phyloP scores from a whole-genome alignment of 257 asterid genomes.

The Prunella vulgaris region DNA sequence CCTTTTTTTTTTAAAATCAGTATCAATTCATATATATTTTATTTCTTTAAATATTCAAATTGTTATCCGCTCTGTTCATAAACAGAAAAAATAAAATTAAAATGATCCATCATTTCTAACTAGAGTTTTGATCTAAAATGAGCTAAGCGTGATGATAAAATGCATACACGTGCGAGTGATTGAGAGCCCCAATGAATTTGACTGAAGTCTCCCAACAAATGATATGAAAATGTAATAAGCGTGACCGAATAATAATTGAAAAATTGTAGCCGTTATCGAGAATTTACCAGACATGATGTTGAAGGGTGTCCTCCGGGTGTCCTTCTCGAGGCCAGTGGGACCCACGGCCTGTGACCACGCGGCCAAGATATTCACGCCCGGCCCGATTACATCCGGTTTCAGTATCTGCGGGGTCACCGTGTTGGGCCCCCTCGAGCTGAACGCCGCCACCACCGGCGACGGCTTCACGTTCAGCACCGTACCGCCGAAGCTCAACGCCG shows the following conservation, averaged over 20 bases:
- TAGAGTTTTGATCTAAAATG: too few species aligned
- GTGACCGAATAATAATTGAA: neutral
- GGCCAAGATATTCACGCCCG: slow-evolving; percentile 53
- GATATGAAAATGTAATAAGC: neutral
- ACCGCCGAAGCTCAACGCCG: slow-evolving; percentile 45
- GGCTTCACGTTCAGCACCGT: slow-evolving; percentile 61
- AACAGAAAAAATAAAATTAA: too few species aligned
- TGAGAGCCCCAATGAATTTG: neutral
- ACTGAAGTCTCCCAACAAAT: neutral
- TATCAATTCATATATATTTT: too few species aligned
- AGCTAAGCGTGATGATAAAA: neutral
- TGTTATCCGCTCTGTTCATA: too few species aligned
- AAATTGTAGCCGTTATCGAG: slow-evolving; percentile 24
- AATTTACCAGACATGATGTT: slow-evolving; percentile 52
- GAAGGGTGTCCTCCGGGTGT: slow-evolving; percentile 38
- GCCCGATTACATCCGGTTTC: slow-evolving; percentile 68
- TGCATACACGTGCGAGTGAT: neutral
- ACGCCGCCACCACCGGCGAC: slow-evolving; percentile 66
- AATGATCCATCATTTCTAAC: too few species aligned
- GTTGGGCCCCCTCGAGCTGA: slow-evolving; percentile 63
- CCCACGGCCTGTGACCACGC: slow-evolving; percentile 50
- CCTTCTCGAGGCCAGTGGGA: slow-evolving; percentile 46
- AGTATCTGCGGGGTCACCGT: slow-evolving; percentile 50
- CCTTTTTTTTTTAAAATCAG: too few species aligned
- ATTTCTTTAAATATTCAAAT: too few species aligned